A percentile compares a stretch with the other conserved stretches of the same genome.
phyloP scores from a whole-genome alignment of 495 filamentous ascomycete species.

The Parmelia sp. region DNA sequence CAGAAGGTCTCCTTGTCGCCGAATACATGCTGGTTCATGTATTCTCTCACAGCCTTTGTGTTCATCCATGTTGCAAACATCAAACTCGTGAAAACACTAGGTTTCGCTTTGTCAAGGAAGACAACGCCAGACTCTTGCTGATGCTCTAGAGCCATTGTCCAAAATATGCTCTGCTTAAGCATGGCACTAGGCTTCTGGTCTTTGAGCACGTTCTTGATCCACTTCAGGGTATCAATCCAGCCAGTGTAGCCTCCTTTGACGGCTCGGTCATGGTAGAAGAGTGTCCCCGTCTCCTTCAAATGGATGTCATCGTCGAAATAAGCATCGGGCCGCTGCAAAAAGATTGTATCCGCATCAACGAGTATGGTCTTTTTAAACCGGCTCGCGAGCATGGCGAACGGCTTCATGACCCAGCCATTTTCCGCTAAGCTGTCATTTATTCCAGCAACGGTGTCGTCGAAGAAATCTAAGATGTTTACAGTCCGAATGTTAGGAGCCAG shows the following conservation, averaged over 20 bases:
- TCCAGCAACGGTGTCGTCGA: slow-evolving; percentile 18
- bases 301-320: slow-evolving; percentile 11
- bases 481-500: neutral
- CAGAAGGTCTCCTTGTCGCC: neutral
- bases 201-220: slow-evolving; percentile 4
- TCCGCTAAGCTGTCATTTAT: neutral
- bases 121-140: slow-evolving; percentile 16
- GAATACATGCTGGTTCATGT: neutral
- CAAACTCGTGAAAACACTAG: slow-evolving; percentile 7
- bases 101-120: slow-evolving; percentile 7
- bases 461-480: slow-evolving; percentile 19
- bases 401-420: slow-evolving; percentile 30
- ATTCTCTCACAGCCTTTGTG: neutral
- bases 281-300: slow-evolving; percentile 27
- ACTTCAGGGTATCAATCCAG: neutral
- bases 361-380: slow-evolving; percentile 31
- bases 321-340: slow-evolving; percentile 22
- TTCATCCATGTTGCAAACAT: slow-evolving; percentile 11
- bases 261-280: slow-evolving; percentile 31
- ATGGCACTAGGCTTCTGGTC: slow-evolving; percentile 6
- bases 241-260: slow-evolving; percentile 7
- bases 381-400: slow-evolving; percentile 31
- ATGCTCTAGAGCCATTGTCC: slow-evolving; percentile 2
- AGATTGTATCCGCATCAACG: slow-evolving; percentile 30
- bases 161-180: slow-evolving; percentile 12